Evolutionary conservation across 2,329 filamentous ascomycete species (phyloP), one percentile per base, ranked within the genome.

Genomic region (Chaetothyriales sp.): DNA sequence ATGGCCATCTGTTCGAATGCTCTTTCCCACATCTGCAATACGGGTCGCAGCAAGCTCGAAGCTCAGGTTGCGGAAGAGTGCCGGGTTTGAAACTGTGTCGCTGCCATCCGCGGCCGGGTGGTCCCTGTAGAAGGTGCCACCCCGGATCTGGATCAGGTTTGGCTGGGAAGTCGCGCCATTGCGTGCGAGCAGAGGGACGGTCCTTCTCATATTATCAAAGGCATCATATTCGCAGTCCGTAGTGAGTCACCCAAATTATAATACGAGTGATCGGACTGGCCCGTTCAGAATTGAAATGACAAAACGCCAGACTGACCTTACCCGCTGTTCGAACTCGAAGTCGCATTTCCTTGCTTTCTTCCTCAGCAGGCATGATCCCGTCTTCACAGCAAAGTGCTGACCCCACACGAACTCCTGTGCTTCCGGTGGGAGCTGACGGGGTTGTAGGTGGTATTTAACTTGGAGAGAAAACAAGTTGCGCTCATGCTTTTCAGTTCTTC

Each of bases 91-190:
- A 53, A 73, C 66, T 39, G 67, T 63, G 42, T 70, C 64, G 18
- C 67, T 61, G 25, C 63, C 57, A 50, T 69, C 60, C 45, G 65
- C 55, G 2, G 75, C 67, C 10, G 86, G 85, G 64, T 89, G 82
- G 47, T 81, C 76, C 43, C 81, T 79, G 69, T 90, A 93, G 67
- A 95, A 93, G 0, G 86, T 90, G 65, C 78, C 88, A 69, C 88
- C 81, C 61, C 75, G 64, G 62, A 94, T 88, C 60, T 73, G 73
- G 56, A 94, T 77, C 53, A 89, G 73, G 43, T 84, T 54, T 20
- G 44, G 44, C 5, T 43, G 43, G 19, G 32, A 43, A 32, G 44
- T 20, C 43, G 45, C 48, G 32, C 51, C 43, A 36, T 47, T 28
- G 36, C 49, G 49, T 47, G 50, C 49, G 46, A 57, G 46, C 26